Evolutionary conservation across 108 stramenopile species (phyloP).

Genomic region (Aurantiochytrium sp.): DNA sequence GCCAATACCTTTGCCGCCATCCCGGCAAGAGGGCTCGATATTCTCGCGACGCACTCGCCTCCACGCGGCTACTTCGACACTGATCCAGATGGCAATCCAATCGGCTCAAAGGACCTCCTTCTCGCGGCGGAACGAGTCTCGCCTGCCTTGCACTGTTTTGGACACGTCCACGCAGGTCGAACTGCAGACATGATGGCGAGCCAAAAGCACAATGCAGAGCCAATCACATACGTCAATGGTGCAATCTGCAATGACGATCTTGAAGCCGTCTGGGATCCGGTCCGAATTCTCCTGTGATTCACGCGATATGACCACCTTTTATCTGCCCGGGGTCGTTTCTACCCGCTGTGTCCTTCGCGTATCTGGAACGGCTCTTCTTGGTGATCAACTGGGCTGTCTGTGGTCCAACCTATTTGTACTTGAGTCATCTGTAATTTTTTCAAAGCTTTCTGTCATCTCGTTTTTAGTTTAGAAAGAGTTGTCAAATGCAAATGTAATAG

Average conservation of each 20-base stretch:
- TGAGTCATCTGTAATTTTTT: too few relatives aligned
- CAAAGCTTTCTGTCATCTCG: too few relatives aligned
- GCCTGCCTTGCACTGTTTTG: not conserved
- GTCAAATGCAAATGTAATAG: too few relatives aligned
- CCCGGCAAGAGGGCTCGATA: not conserved
- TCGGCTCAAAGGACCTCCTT: not conserved
- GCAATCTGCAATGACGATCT: constrained; percentile 7
- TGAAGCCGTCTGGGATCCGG: not conserved
- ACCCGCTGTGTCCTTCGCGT: not conserved
- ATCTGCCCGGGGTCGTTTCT: not conserved
- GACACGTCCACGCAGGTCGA: not conserved
- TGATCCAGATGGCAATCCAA: not conserved
- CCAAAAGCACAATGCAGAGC: not conserved
- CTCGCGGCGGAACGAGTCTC: not conserved
- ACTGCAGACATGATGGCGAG: not conserved
- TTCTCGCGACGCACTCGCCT: constrained; percentile 12
- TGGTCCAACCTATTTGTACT: too few relatives aligned
- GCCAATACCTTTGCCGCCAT: not conserved
- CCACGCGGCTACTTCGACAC: not conserved
- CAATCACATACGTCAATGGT: not conserved
- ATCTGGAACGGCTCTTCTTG: too few relatives aligned
- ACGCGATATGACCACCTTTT: not conserved
- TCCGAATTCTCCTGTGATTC: not conserved
- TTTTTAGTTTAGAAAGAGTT: too few relatives aligned
- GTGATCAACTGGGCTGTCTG: too few relatives aligned